These are phyloP conservation scores for Mortierella antarctica DNA, from an alignment of 192 early-diverging fungal species.

Conservation along the genomic window DNA sequence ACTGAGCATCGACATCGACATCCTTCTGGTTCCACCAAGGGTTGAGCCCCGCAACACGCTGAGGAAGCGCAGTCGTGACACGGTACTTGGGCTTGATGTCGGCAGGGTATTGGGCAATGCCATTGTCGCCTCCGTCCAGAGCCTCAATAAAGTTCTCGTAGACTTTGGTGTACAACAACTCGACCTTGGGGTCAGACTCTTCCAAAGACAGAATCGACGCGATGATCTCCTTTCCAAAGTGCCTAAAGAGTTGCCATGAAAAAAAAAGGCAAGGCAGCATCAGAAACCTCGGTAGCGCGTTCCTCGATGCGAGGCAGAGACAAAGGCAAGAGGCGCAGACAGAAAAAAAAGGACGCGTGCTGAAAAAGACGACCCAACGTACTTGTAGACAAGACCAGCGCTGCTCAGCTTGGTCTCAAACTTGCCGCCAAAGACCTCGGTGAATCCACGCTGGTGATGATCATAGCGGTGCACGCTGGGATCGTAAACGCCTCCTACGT, in stretches of 20 bases:
- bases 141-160: constrained; percentile 89
- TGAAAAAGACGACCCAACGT: constrained; percentile 4
- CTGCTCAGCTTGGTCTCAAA: constrained; percentile 90
- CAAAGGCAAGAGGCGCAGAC: neutral
- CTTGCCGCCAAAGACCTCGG: constrained; percentile 82
- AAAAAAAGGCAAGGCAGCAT: neutral
- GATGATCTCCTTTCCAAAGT: constrained; percentile 91
- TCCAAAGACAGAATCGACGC: constrained; percentile 62
- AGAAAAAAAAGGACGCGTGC: constrained; percentile 6
- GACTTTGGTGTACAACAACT: constrained; percentile 81
- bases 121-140: constrained; percentile 89
- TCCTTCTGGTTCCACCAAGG: constrained; percentile 95
- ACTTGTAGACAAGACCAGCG: constrained; percentile 97
- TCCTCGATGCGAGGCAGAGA: neutral
- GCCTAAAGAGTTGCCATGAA: constrained; percentile 47
- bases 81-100: constrained; percentile 84
- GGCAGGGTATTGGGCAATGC: constrained; percentile 87
- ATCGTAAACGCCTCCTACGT: constrained; percentile 95
- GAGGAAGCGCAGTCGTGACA: constrained; percentile 84
- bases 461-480: constrained; percentile 80
- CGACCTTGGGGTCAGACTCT: constrained; percentile 64
- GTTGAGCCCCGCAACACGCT: constrained; percentile 87
- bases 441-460: constrained; percentile 95
- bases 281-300: too few relatives aligned
- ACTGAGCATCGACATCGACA: constrained; percentile 75